Conservation (phyloP, 208 protist genomes). For the Sergeia podlipaevii region DNA sequence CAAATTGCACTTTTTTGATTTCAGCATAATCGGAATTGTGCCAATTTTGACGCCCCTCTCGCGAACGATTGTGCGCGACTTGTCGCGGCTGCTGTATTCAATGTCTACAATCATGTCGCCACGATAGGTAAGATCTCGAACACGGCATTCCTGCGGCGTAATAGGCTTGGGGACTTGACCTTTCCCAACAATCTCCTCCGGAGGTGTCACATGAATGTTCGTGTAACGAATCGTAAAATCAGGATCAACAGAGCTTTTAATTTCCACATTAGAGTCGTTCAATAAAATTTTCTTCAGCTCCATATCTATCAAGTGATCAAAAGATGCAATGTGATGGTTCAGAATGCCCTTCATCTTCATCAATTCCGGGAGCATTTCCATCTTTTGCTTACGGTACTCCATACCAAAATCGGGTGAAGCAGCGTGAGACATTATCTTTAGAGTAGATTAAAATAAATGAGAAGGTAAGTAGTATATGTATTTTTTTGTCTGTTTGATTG, state of each 20-base stretch:
- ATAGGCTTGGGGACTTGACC: conserved; percentile 70
- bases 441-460: no score
- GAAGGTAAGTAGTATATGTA: no score
- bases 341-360: conserved; percentile 85
- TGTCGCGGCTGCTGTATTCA: conserved; percentile 76
- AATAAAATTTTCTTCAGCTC: conserved; percentile 85
- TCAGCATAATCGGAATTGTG: conserved; percentile 99
- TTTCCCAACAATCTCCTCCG: conserved; percentile 79
- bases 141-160: conserved; percentile 95
- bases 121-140: conserved; percentile 95
- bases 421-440: no score
- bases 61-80: conserved; percentile 41
- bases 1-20: conserved; percentile 96
- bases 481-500: no score
- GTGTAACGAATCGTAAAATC: conserved; percentile 87
- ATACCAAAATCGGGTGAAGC: no score
- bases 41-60: conserved; percentile 94
- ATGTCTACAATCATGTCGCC: conserved; percentile 87
- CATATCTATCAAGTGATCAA: conserved; percentile 82
- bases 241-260: conserved; percentile 82
- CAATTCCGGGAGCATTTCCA: conserved; percentile 77
- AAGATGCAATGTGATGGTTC: conserved; percentile 89
- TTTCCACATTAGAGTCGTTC: conserved; percentile 87
- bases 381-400: conserved; percentile 66
- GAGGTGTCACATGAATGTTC: conserved; percentile 78